Percentiles rank a stretch among this genome's conserved stretches.
Conservation (phyloP, 768 basidiomycete genomes). For the Agaricus subrufescens region DNA sequence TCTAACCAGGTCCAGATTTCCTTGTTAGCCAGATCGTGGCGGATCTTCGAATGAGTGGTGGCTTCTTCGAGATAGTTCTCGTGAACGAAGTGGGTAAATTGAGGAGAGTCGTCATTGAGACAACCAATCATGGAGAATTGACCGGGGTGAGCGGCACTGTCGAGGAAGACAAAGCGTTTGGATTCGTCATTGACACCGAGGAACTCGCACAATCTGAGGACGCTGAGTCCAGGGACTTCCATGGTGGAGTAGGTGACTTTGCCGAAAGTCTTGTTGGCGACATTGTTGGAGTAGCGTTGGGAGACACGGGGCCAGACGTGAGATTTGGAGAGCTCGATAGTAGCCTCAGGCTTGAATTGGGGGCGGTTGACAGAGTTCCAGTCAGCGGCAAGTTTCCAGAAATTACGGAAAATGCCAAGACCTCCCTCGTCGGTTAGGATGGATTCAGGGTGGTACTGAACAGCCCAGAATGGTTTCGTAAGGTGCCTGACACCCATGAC, state of each 20-base stretch:
- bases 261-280: conserved; percentile 18
- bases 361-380: conserved; percentile 44
- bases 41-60: conserved; percentile 32
- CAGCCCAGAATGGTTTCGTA: conserved; percentile 74
- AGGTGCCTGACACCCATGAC: conserved; percentile 72
- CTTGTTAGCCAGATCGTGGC: conserved; percentile 33
- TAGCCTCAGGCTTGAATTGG: conserved; percentile 37
- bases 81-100: conserved; percentile 53
- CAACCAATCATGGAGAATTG: conserved; percentile 70
- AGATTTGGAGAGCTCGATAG: conserved; percentile 32
- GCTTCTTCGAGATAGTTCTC: conserved; percentile 44
- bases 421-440: conserved; percentile 69
- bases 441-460: conserved; percentile 89
- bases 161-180: conserved; percentile 65
- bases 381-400: conserved; percentile 61
- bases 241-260: conserved; percentile 29
- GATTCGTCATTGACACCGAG: conserved; percentile 55
- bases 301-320: conserved; percentile 50
- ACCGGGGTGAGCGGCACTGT: conserved; percentile 74
- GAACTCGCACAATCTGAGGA: conserved; percentile 52
- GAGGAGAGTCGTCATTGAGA: conserved; percentile 46
- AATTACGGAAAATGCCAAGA: conserved; percentile 62
- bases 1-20: conserved; percentile 76
- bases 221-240: conserved; percentile 35
- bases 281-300: conserved; percentile 19